Conservation (phyloP, 768 basidiomycete genomes). For the Pilatotrama ljubarskyi region DNA sequence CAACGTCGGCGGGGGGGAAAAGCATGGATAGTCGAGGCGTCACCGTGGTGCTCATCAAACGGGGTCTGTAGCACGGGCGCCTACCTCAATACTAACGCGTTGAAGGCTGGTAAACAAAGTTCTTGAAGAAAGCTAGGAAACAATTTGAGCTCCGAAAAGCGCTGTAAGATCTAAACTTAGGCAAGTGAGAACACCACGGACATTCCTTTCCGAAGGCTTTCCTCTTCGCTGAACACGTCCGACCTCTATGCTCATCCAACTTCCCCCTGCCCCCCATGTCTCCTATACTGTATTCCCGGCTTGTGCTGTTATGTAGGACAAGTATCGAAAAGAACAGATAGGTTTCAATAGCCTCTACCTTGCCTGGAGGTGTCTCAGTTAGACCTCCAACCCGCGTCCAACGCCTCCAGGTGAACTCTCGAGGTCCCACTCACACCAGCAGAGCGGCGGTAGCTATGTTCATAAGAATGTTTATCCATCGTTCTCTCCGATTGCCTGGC, state of each 20-base stretch:
- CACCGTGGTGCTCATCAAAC: conserved; percentile 6
- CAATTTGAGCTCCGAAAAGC: conserved; percentile 12
- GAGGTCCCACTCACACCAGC: too few relatives aligned
- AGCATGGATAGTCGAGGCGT: conserved; percentile 13
- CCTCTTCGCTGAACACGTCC: neutral
- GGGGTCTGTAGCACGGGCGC: neutral
- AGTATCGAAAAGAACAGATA: too few relatives aligned
- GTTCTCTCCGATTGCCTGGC: too few relatives aligned
- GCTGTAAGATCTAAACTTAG: neutral
- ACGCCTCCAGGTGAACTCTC: too few relatives aligned
- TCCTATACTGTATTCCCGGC: too few relatives aligned
- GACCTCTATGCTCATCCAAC: neutral
- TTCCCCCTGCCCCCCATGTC: too few relatives aligned
- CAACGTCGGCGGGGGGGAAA: conserved; percentile 8
- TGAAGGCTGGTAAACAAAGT: neutral
- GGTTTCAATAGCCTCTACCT: too few relatives aligned
- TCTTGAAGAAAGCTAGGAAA: neutral
- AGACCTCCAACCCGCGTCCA: too few relatives aligned
- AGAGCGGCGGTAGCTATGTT: too few relatives aligned
- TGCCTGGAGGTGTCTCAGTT: too few relatives aligned
- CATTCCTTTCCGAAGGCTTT: neutral
- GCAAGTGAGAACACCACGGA: neutral
- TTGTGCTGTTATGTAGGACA: too few relatives aligned
- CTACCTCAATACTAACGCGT: neutral
- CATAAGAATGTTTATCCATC: too few relatives aligned